Evolutionary conservation across 228 moss, liverwort and hornwort species (phyloP), one percentile per base, ranked within the genome.

Genomic region (Sphagnum fallax): DNA sequence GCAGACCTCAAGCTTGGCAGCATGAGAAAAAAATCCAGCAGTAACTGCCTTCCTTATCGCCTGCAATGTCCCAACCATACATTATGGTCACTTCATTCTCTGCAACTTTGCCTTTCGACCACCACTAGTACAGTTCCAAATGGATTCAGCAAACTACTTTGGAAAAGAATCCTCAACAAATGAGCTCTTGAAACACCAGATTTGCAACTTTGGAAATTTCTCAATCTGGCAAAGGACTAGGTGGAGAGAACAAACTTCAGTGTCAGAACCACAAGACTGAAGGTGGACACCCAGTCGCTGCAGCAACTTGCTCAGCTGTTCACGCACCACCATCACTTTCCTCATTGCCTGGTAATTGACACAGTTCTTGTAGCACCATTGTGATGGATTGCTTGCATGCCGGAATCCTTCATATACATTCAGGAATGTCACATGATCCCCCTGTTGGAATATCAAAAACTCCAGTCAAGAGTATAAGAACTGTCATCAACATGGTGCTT

Each of bases 361-460:
- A 77, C 91, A 91, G 75, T 93, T 88, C 48, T 88, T 79, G 71
- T 97, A 84, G 80, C 96, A 97, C 96, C 96, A 97, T 73, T 85
- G 96, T 48, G 86, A 78, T 62, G 88, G 84, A 63, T 76, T 90
- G 62, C 89, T 89, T 10, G 81, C 81, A 64, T 69, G 77, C 75
- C 91, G 64, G 61, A 83, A 93, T 16, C 77, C 88, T 72, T 93
- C 86, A 48, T 78, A 93, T 57, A 91, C 89, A 75, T 97, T 97
- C 55, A 97, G 76, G 75, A 86, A 91, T 48, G 93, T 77, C 63
- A 97, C 67, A 78, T 82, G 87, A 81, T 97, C 96, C 60, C 96
- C 96, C 85, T 85, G 76, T 16, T 6, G 9, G 15, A 51, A 68
- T 11, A 50, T 48, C 67, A 16, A 5, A 16, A 15, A 48, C 16